Conservation (phyloP, 139 green algal genomes). For the Chlorella sorokiniana region DNA sequence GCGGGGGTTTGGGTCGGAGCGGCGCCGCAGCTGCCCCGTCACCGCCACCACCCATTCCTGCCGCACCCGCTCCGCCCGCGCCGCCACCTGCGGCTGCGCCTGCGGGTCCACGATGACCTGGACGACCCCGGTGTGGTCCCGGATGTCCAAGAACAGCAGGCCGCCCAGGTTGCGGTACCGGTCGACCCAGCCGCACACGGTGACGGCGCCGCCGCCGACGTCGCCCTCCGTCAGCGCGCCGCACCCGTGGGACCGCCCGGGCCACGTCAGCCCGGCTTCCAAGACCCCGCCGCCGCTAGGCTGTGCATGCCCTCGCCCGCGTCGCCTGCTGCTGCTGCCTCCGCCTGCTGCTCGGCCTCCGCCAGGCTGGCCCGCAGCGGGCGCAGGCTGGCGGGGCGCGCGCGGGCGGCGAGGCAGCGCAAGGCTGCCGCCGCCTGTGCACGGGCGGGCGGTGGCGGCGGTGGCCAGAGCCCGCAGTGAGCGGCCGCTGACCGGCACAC, state of each 20-base stretch:
- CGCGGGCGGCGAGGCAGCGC: background rate
- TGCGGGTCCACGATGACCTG: slow-evolving; percentile 84
- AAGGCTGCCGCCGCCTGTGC: background rate
- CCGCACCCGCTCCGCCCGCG: slow-evolving; percentile 65
- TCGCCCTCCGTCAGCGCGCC: slow-evolving; percentile 63
- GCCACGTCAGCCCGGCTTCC: slow-evolving; percentile 36
- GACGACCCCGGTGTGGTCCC: slow-evolving; percentile 92
- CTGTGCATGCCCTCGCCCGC: slow-evolving; percentile 12
- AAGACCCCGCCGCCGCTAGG: background rate
- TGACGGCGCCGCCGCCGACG: slow-evolving; percentile 57
- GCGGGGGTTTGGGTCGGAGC: slow-evolving; percentile 85
- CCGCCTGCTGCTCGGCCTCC: background rate
- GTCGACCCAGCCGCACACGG: slow-evolving; percentile 97
- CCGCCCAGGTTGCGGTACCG: slow-evolving; percentile 90
- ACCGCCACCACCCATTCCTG: slow-evolving; percentile 91
- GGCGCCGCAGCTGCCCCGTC: slow-evolving; percentile 67
- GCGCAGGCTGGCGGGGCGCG: slow-evolving; percentile 7
- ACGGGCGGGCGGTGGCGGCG: background rate
- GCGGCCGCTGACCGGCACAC: background rate
- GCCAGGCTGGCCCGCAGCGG: slow-evolving; percentile 13
- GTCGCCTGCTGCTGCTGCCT: background rate
- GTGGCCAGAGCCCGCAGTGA: background rate
- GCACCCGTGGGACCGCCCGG: slow-evolving; percentile 32
- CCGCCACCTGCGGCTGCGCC: slow-evolving; percentile 54
- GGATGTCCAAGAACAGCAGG: slow-evolving; percentile 92